Evolutionary conservation across 768 basidiomycete genomes (phyloP).

Genomic region (Kwoniella shandongensis): DNA sequence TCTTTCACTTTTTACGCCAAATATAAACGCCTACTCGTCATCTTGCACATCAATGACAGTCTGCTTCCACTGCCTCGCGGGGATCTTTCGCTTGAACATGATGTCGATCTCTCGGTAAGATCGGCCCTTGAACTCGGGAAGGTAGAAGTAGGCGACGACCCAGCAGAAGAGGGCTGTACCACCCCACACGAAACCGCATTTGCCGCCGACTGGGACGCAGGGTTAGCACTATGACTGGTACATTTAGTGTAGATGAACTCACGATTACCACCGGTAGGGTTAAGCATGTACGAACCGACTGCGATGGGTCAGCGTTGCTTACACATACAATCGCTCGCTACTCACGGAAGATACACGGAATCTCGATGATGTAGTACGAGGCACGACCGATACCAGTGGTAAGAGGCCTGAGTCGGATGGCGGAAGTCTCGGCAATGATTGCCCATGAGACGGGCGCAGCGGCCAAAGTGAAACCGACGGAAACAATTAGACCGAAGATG

Average conservation of each 20-base stretch:
- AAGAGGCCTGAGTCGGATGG: constrained; percentile 39
- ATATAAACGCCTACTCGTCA: constrained; percentile 26
- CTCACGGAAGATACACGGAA: constrained; percentile 39
- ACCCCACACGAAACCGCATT: constrained; percentile 45
- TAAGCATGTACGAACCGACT: constrained; percentile 44
- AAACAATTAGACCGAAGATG: constrained; percentile 39
- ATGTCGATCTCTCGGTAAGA: constrained; percentile 53
- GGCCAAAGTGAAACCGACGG: constrained; percentile 39
- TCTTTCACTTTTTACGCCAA: too few species aligned
- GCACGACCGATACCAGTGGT: constrained; percentile 47
- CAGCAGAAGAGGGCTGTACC: constrained; percentile 28
- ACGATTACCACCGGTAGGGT: constrained; percentile 40
- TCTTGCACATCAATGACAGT: constrained; percentile 38
- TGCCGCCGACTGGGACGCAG: constrained; percentile 32
- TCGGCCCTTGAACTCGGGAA: constrained; percentile 50
- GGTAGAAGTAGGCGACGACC: constrained; percentile 41
- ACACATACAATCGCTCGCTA: neutral
- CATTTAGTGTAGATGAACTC: constrained; percentile 1
- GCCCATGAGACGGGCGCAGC: constrained; percentile 35
- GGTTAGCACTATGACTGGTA: neutral
- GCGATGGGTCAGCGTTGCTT: constrained; percentile 2
- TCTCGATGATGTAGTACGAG: constrained; percentile 45
- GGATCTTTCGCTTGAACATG: constrained; percentile 45
- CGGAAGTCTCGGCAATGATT: constrained; percentile 42
- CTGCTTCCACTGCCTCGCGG: constrained; percentile 43